Evolutionary conservation across 2,329 filamentous ascomycete genomes (phyloP), one percentile per base, ranked within the genome.

Genomic region (Monilinia polystroma): DNA sequence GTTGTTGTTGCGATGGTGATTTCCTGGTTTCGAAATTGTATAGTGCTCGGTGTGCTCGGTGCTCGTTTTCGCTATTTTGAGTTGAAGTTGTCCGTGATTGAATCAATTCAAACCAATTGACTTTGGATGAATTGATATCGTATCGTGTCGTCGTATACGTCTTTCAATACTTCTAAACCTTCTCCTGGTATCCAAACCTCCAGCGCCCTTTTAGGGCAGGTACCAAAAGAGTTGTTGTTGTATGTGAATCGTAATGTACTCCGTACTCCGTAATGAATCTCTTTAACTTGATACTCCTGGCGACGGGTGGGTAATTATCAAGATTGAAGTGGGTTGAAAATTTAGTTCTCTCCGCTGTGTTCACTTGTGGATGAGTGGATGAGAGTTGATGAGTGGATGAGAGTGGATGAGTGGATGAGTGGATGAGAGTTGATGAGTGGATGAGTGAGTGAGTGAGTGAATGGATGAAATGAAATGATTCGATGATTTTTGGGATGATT

Each of bases 311-410:
- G 23, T 55, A 55, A 7, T 20, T 53, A 38, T 43, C 26, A 43
- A 45, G 49, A 59, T 45, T 54, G 60, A 63, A 63, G 60, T 63
- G 60, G 60, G 60, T 63, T 52, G 60, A 63, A 63, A 55, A 55
- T 63, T 63, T 63, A 55, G 60, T 32, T 63, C 60, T 63, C 60
- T 35, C 32, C 60, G 60, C 60, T 63, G 60, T 63, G 60, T 63
- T 55, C 49, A 32, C 35, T 52, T 29, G 29, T 55, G 35, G 18
- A n/a, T 14, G 12, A 20, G 60, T 29, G 29, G 23, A 23, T 45
- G 43, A 20, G 20, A 1, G 32, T 35, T 35, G 32, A 35, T 35
- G 32, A 47, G 45, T 60, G 57, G 23, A 23, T 45, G 43, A 20
- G 20, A 8, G 32, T 35, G 4, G 32, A 35, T 35, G 32, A 7